Evolutionary conservation across 495 filamentous ascomycete genomes (phyloP).

Genomic region (Penicillium coprophilum): DNA sequence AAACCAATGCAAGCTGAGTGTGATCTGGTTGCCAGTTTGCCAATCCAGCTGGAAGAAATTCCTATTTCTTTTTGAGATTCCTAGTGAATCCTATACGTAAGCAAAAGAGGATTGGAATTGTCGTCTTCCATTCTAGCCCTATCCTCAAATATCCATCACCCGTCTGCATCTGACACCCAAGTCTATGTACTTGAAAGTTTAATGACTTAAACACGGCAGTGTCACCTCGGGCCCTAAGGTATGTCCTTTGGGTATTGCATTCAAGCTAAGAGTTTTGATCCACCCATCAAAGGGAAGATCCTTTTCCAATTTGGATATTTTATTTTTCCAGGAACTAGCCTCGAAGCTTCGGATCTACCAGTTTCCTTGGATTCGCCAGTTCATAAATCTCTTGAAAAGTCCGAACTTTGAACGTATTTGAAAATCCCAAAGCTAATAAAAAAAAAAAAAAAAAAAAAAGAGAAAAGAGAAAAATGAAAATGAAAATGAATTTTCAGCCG

Average conservation of each 20-base stretch:
- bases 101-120: conserved; percentile 6
- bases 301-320: not conserved
- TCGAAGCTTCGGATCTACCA: not conserved
- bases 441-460: not conserved
- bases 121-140: not conserved
- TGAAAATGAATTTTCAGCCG: conserved; percentile 12
- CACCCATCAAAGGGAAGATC: not conserved
- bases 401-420: not conserved
- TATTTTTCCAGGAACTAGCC: conserved; percentile 2
- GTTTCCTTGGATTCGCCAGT: not conserved
- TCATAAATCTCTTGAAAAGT: not conserved
- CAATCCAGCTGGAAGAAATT: conserved; percentile 3
- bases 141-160: not conserved
- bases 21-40: not conserved
- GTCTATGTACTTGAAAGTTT: conserved; percentile 10
- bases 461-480: not conserved
- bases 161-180: not conserved
- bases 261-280: not conserved
- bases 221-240: conserved; percentile 13
- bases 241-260: not conserved
- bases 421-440: not conserved
- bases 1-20: not conserved
- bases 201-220: conserved; percentile 2
- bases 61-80: not conserved
- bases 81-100: not conserved